A percentile compares a stretch with the other conserved stretches of the same genome.
These are phyloP conservation scores for Borealophlyctis nickersoniae DNA, from an alignment of 192 early-diverging fungal genomes.

Conservation along the genomic window DNA sequence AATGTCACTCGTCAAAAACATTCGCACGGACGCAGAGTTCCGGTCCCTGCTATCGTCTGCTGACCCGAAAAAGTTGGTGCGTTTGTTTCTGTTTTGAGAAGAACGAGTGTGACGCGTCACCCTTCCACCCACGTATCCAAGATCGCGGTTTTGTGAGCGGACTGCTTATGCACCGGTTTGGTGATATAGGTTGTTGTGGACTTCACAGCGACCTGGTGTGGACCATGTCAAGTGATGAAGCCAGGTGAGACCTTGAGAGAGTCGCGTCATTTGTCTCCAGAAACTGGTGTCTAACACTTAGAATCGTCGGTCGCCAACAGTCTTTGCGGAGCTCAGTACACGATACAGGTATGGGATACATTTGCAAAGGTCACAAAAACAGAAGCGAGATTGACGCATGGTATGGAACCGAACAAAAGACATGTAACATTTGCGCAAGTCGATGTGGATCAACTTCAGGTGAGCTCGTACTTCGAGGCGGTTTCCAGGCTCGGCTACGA, in stretches of 20 bases:
- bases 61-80: conserved; percentile 21
- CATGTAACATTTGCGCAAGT: conserved; percentile 42
- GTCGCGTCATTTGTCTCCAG: too few relatives aligned
- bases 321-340: conserved; percentile 38
- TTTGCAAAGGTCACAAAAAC: background rate
- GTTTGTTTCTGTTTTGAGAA: background rate
- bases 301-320: too few relatives aligned
- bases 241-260: conserved; percentile 13
- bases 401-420: conserved; percentile 10
- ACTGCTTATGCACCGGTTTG: background rate
- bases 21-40: conserved; percentile 18
- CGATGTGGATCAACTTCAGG: conserved; percentile 51
- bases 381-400: background rate
- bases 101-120: background rate
- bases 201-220: conserved; percentile 44
- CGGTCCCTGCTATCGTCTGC: conserved; percentile 18
- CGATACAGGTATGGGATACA: conserved; percentile 11
- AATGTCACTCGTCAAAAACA: conserved; percentile 24
- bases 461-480: too few relatives aligned
- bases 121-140: too few relatives aligned
- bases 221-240: conserved; percentile 37
- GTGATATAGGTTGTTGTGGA: conserved; percentile 49
- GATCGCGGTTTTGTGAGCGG: too few relatives aligned
- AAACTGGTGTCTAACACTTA: too few relatives aligned
- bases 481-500: conserved; percentile 1